Conservation (phyloP, 177 flowering plant species). For the Vitis hybrid region DNA sequence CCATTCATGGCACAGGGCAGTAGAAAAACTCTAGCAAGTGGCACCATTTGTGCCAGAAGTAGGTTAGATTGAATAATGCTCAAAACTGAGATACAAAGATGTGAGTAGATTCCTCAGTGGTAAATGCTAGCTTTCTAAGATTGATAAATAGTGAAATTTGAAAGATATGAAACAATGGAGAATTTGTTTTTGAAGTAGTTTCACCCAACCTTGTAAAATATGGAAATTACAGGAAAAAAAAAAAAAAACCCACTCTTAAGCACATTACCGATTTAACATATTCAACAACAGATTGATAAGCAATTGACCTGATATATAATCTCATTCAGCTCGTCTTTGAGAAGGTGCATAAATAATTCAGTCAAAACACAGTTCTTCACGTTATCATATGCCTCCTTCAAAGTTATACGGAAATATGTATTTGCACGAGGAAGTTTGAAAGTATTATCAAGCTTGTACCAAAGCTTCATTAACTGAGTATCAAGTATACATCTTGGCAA, state of each 20-base stretch:
- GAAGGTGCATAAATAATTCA: constrained; percentile 78
- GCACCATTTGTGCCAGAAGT: not conserved
- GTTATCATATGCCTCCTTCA: constrained; percentile 63
- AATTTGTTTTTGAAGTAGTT: no score
- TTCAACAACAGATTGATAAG: not conserved
- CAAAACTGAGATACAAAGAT: not conserved
- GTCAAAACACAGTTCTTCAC: constrained; percentile 66
- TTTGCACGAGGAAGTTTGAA: constrained; percentile 95
- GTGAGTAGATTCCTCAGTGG: not conserved
- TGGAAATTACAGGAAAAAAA: no score
- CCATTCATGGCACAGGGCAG: not conserved
- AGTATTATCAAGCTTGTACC: constrained; percentile 89
- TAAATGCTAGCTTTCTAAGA: no score
- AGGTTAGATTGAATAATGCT: not conserved
- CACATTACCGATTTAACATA: no score
- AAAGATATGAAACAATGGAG: no score
- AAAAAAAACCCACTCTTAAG: no score
- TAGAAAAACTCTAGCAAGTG: not conserved
- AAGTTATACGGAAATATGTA: constrained; percentile 76
- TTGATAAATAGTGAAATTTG: no score
- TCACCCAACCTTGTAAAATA: no score
- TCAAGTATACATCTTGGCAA: constrained; percentile 76
- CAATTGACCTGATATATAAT: constrained; percentile 76
- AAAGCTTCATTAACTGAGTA: constrained; percentile 71
- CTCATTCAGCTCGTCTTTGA: constrained; percentile 93